A percentile compares a stretch with the other conserved stretches of the same genome.
These are phyloP conservation scores for Nannochloropsis salina DNA, from an alignment of 108 stramenopile genomes.

Conservation along the genomic window DNA sequence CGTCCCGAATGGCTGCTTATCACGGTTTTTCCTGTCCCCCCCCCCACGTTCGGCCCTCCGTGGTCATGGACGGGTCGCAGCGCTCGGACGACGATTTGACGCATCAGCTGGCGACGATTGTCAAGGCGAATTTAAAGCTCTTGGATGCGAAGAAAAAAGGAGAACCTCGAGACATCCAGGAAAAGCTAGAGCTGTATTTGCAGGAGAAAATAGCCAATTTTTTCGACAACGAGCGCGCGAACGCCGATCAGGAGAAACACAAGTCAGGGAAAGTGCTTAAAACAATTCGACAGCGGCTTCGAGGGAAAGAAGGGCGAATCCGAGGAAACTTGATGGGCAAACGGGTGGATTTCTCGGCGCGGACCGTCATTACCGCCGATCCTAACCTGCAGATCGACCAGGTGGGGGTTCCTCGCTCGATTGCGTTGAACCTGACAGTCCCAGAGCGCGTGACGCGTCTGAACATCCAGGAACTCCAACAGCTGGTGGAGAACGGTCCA, in stretches of 20 bases:
- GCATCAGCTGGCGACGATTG: slow-evolving; percentile 89
- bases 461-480: slow-evolving; percentile 75
- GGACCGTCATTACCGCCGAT: slow-evolving; percentile 99
- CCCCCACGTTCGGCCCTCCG: slow-evolving; percentile 93
- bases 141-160: slow-evolving; percentile 58
- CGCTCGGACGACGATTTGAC: slow-evolving; percentile 93
- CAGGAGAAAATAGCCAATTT: slow-evolving; percentile 37
- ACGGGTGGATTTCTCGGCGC: slow-evolving; percentile 96
- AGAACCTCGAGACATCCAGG: slow-evolving; percentile 81
- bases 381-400: slow-evolving; percentile 97
- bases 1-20: slow-evolving; percentile 93
- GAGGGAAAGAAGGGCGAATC: slow-evolving; percentile 97
- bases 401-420: slow-evolving; percentile 91
- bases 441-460: slow-evolving; percentile 91
- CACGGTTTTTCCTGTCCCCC: slow-evolving; percentile 92
- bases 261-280: slow-evolving; percentile 93
- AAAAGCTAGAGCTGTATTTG: slow-evolving; percentile 77
- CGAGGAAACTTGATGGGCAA: slow-evolving; percentile 99
- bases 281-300: slow-evolving; percentile 84
- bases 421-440: slow-evolving; percentile 94
- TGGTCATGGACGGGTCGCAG: slow-evolving; percentile 64
- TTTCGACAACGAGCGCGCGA: slow-evolving; percentile 83
- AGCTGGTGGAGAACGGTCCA: slow-evolving; percentile 86
- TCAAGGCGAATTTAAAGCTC: slow-evolving; percentile 87
- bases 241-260: slow-evolving; percentile 78